Conservation (phyloP, 495 filamentous ascomycete genomes). For the Margaritispora aquatica region DNA sequence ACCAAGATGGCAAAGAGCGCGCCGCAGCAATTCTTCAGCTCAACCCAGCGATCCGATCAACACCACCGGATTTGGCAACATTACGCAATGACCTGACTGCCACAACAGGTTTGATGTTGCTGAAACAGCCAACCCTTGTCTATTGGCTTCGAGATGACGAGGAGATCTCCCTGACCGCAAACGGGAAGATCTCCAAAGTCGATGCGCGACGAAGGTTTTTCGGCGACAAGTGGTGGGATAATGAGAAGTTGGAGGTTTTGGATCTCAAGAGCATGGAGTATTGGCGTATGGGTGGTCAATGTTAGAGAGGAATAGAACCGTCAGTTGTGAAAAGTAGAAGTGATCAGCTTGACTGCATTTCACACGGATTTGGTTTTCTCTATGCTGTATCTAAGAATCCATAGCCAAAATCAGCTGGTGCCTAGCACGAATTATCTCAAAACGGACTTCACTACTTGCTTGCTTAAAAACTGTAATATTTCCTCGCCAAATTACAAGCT, state of each 20-base stretch:
- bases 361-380: not conserved
- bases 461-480: not conserved
- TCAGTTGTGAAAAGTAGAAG: not conserved
- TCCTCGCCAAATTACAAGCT: not conserved
- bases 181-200: slow-evolving; percentile 2
- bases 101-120: slow-evolving; percentile 2
- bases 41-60: not conserved
- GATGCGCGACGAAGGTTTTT: slow-evolving; percentile 6
- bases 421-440: not conserved
- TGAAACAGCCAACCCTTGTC: slow-evolving; percentile 10
- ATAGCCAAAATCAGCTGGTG: not conserved
- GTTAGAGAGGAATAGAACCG: slow-evolving; percentile 1
- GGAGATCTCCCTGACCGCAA: slow-evolving; percentile 9
- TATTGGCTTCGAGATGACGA: slow-evolving; percentile 10
- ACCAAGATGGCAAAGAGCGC: slow-evolving; percentile 7
- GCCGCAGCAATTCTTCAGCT: slow-evolving; percentile 11
- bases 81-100: slow-evolving; percentile 10
- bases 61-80: not conserved
- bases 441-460: not conserved
- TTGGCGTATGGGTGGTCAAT: slow-evolving; percentile 13
- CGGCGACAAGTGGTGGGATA: slow-evolving; percentile 1
- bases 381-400: not conserved
- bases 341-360: not conserved
- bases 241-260: slow-evolving; percentile 7
- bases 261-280: slow-evolving; percentile 7